Base-by-base conservation (phyloP, 163 green algal genomes). In the Chloromonas sp. region DNA sequence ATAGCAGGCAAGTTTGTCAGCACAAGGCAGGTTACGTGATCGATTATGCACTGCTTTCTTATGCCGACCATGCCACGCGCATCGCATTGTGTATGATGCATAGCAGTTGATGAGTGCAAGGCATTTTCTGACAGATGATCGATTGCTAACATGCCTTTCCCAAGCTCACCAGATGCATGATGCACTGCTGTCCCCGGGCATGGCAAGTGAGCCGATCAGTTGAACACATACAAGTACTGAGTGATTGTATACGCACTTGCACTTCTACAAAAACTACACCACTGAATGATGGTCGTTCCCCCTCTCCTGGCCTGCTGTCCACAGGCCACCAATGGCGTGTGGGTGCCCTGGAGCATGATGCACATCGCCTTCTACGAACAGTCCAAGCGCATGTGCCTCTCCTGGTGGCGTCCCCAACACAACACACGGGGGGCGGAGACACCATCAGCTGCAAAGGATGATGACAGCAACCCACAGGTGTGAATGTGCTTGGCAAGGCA, bases 311-410 rank as follows among this genome's bases (percentile, higher is more conserved):
- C 66, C 66, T 11, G 5, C 66, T 11, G 5, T 74, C 5, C 66
- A 1, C 78, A 89, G 81, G 91, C 91, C 36, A 96, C 94, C 83
- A 97, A 97, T 88, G 86, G 88, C 11, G 90, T 96, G 57, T 98
- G 95, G 95, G 88, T 96, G 60, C 95, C 95, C 3, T 98, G 93
- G 93, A 97, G 95, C 86, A 84, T 92, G 8, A 82, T 96, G 60
- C 97, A 97, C 87, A 92, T 97, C 58, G 88, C 91, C 0, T 77
- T 84, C 0, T 97, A 97, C 79, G 92, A 96, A 85, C 83, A 83
- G 1, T 85, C 85, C 71, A 92, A 92, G 82, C 59, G 85, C 36
- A 60, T 78, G 15, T 83, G 83, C 15, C 11, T 36, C 70, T 62
- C 2, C 3, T 71, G 60, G 60, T 58, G 58, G 5, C 66, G 5